Evolutionary conservation across 805 yeast genomes (phyloP).

Genomic region (Yarrowia hollandica): DNA sequence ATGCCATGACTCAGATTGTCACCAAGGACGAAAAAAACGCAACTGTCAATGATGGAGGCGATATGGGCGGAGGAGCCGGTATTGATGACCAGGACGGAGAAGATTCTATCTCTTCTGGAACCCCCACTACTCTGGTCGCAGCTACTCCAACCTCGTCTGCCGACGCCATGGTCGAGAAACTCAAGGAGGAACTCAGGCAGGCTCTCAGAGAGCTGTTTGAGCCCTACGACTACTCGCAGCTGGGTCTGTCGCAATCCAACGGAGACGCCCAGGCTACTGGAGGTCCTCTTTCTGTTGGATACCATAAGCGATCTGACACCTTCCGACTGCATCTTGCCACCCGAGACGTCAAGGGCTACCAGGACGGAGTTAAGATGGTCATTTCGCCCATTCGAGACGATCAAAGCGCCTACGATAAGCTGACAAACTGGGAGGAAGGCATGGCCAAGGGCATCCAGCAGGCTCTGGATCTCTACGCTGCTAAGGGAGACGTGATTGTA

Average conservation of each 20-base stretch:
- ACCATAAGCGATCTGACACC: slow-evolving; percentile 12
- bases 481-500: slow-evolving; percentile 17
- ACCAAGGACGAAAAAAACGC: neutral
- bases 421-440: slow-evolving; percentile 4
- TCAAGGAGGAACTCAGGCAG: neutral
- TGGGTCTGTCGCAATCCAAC: neutral
- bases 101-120: neutral
- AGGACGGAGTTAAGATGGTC: slow-evolving; percentile 11
- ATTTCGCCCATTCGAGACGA: slow-evolving; percentile 1
- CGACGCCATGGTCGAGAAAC: neutral
- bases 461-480: slow-evolving; percentile 15
- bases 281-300: slow-evolving; percentile 15
- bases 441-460: slow-evolving; percentile 7
- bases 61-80: slow-evolving; percentile 17
- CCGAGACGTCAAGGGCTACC: slow-evolving; percentile 6
- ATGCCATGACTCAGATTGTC: slow-evolving; percentile 16
- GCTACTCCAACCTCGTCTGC: neutral
- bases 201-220: neutral
- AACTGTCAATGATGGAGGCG: neutral
- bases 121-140: neutral
- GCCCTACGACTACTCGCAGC: slow-evolving; percentile 13
- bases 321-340: slow-evolving; percentile 9
- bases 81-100: neutral
- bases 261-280: slow-evolving; percentile 13
- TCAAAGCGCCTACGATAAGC: neutral